These are phyloP conservation scores for Xylaria sp. DNA, from an alignment of 2,329 filamentous ascomycete genomes.

Conservation along the genomic window DNA sequence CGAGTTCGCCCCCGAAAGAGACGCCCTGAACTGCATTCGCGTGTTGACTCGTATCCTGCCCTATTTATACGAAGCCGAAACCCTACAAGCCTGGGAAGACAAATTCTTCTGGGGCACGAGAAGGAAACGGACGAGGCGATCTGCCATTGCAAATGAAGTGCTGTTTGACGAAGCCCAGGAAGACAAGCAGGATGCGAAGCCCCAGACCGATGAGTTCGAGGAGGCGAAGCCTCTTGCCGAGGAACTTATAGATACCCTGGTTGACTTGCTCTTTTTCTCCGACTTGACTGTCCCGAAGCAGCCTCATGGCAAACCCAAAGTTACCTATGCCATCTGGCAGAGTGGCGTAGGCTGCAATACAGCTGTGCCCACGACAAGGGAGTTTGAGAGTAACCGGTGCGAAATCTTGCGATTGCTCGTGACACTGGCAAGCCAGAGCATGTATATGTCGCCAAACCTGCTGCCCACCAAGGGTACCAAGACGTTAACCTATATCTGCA, in stretches of 20 bases:
- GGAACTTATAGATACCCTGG: slow-evolving; percentile 88
- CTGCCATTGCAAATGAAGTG: slow-evolving; percentile 76
- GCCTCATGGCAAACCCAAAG: slow-evolving; percentile 77
- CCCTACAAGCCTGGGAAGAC: slow-evolving; percentile 86
- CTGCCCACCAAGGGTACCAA: slow-evolving; percentile 86
- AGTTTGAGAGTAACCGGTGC: slow-evolving; percentile 91
- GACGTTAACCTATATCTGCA: slow-evolving; percentile 88
- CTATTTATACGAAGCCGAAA: slow-evolving; percentile 90
- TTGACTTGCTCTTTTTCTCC: slow-evolving; percentile 91
- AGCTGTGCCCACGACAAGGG: slow-evolving; percentile 86
- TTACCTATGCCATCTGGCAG: slow-evolving; percentile 96
- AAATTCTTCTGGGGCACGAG: slow-evolving; percentile 89
- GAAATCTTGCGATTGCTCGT: slow-evolving; percentile 89
- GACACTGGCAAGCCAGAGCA: slow-evolving; percentile 87
- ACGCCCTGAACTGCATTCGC: slow-evolving; percentile 95
- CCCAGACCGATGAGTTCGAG: slow-evolving; percentile 74
- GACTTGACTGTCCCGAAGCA: slow-evolving; percentile 86
- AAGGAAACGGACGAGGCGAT: slow-evolving; percentile 74
- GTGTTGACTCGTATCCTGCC: slow-evolving; percentile 90
- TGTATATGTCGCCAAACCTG: slow-evolving; percentile 86
- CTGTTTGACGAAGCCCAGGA: slow-evolving; percentile 82
- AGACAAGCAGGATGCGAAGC: slow-evolving; percentile 60
- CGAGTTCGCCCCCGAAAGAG: slow-evolving; percentile 81
- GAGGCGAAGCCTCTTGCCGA: slow-evolving; percentile 89
- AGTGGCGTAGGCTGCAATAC: slow-evolving; percentile 96